A percentile compares a stretch with the other conserved stretches of the same genome.
Conservation (phyloP, 371 early-diverging fungal genomes). For the Saksenaea vasiformis region DNA sequence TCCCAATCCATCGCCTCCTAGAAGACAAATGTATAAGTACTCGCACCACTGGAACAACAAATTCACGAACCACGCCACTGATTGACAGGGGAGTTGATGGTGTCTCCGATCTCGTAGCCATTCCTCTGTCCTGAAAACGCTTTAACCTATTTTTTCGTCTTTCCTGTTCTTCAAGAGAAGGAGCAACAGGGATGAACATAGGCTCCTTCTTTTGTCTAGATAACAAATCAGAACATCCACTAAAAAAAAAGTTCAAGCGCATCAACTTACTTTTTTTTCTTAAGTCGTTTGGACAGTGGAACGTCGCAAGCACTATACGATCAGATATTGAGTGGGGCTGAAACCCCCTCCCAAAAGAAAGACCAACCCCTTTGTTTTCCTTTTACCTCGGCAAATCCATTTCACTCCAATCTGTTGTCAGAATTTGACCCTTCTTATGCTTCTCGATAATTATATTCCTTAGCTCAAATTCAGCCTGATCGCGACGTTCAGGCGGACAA, state of each 20-base stretch:
- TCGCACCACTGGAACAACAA: not conserved
- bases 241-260: not conserved
- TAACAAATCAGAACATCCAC: not conserved
- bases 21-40: slow-evolving; percentile 5
- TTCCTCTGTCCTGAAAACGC: slow-evolving; percentile 50
- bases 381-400: slow-evolving; percentile 66
- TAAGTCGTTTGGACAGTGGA: slow-evolving; percentile 22
- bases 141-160: slow-evolving; percentile 39
- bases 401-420: slow-evolving; percentile 67
- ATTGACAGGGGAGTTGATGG: slow-evolving; percentile 8
- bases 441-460: slow-evolving; percentile 57
- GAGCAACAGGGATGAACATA: not conserved
- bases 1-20: slow-evolving; percentile 79
- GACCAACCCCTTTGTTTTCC: not conserved
- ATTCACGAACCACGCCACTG: slow-evolving; percentile 11
- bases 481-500: slow-evolving; percentile 50
- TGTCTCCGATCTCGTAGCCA: slow-evolving; percentile 8
- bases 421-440: slow-evolving; percentile 50
- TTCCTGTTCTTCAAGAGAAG: slow-evolving; percentile 35
- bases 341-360: not conserved
- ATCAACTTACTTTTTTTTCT: slow-evolving; percentile 25
- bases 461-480: slow-evolving; percentile 56
- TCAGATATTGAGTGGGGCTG: not conserved
- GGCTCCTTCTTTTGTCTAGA: slow-evolving; percentile 1
- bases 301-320: slow-evolving; percentile 18